These are phyloP conservation scores for Termitomyces sp. DNA, from an alignment of 768 basidiomycete genomes.

Conservation along the genomic window DNA sequence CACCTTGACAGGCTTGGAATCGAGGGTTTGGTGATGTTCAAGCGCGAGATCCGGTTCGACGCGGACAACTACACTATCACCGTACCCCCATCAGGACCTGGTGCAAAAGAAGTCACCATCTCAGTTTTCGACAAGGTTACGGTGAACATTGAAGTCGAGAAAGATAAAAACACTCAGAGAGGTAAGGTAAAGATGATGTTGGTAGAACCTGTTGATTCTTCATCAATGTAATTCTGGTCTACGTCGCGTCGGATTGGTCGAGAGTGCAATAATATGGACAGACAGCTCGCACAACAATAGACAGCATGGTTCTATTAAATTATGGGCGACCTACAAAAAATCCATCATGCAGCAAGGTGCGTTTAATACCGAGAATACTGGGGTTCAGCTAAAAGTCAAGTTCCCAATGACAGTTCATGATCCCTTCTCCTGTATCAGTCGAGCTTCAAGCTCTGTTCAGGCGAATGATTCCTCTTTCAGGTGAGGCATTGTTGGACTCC, in stretches of 20 bases:
- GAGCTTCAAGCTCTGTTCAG: no score
- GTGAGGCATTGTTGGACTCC: no score
- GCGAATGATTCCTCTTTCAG: no score
- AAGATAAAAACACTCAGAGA: slow-evolving; percentile 90
- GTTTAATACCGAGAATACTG: no score
- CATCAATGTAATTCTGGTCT: slow-evolving; percentile 26
- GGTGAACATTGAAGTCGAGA: slow-evolving; percentile 91
- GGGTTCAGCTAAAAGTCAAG: no score
- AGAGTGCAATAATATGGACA: no score
- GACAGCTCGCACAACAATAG: no score
- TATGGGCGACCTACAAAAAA: no score
- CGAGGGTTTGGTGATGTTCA: slow-evolving; percentile 94
- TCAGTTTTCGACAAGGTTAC: slow-evolving; percentile 92
- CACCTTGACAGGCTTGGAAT: slow-evolving; percentile 68
- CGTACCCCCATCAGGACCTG: slow-evolving; percentile 44
- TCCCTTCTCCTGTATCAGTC: no score
- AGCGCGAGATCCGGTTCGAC: slow-evolving; percentile 84
- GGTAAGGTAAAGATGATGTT: slow-evolving; percentile 87
- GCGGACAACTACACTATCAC: slow-evolving; percentile 86
- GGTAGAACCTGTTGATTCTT: slow-evolving; percentile 60
- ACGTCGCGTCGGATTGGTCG: background rate
- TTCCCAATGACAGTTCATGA: no score
- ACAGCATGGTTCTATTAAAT: no score
- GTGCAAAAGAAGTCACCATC: slow-evolving; percentile 47
- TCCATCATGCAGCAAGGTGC: no score